These are phyloP conservation scores for Pichia sp. DNA, from an alignment of 1,139 yeast genomes.

Conservation along the genomic window DNA sequence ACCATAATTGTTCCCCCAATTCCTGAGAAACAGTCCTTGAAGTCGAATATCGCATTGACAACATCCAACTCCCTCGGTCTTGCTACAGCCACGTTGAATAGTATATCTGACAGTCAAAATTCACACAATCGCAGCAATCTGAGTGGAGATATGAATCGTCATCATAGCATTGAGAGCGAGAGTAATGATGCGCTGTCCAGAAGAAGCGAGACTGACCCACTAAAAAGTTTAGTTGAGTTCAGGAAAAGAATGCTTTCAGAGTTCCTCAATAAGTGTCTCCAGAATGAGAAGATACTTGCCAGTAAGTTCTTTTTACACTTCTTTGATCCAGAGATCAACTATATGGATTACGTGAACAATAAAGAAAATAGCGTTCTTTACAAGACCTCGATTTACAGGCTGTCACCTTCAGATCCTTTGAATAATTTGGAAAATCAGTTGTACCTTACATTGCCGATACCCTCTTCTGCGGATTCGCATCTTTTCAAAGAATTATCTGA, in stretches of 20 bases:
- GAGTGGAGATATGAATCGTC: background rate
- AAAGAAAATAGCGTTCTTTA: conserved; percentile 18
- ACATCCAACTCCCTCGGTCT: conserved; percentile 22
- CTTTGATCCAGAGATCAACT: conserved; percentile 76
- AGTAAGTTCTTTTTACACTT: conserved; percentile 67
- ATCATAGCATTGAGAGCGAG: conserved; percentile 2
- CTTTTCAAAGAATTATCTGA: conserved; percentile 22
- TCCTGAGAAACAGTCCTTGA: conserved; percentile 76
- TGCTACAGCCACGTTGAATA: conserved; percentile 6
- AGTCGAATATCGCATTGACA: conserved; percentile 25
- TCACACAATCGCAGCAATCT: background rate
- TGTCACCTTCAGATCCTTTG: conserved; percentile 25
- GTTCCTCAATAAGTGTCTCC: conserved; percentile 70
- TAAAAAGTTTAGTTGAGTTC: conserved; percentile 39
- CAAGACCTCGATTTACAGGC: conserved; percentile 23
- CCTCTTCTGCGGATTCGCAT: conserved; percentile 19
- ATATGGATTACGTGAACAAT: conserved; percentile 36
- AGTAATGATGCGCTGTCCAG: background rate
- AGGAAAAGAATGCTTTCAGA: conserved; percentile 73
- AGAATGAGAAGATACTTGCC: conserved; percentile 47
- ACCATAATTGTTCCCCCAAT: conserved; percentile 85
- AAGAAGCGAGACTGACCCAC: conserved; percentile 3
- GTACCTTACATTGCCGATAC: conserved; percentile 27
- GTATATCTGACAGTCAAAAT: background rate
- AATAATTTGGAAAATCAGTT: conserved; percentile 25